These are phyloP conservation scores for Byssochlamys sp. DNA, from an alignment of 2,329 filamentous ascomycete species.

Conservation along the genomic window DNA sequence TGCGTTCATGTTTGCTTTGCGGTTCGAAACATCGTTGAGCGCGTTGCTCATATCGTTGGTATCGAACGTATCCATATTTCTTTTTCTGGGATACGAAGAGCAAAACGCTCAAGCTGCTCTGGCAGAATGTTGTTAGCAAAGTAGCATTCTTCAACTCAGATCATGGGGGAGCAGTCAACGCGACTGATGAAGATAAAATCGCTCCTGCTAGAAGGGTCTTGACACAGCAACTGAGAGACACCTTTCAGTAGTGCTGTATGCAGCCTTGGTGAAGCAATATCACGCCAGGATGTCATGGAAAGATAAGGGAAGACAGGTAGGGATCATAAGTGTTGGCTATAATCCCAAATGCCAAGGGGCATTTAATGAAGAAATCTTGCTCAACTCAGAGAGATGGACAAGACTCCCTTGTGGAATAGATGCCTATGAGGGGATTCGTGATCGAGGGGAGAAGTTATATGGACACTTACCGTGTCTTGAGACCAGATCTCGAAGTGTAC, in stretches of 20 bases:
- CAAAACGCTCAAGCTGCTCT: not conserved
- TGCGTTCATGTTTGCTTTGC: slow-evolving; percentile 14
- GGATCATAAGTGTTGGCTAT: not conserved
- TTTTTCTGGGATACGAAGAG: not conserved
- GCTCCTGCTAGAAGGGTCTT: not conserved
- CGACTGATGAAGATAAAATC: not conserved
- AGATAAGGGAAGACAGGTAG: not conserved
- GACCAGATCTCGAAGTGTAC: not conserved
- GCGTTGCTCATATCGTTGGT: slow-evolving; percentile 13
- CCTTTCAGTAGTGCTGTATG: no score
- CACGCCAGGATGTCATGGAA: not conserved
- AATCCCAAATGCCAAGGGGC: not conserved
- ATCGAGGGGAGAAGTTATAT: not conserved
- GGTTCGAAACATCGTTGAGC: slow-evolving; percentile 11
- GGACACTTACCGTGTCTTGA: not conserved
- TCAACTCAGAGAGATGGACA: not conserved
- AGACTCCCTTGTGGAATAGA: not conserved
- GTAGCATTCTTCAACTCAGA: not conserved
- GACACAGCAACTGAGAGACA: not conserved
- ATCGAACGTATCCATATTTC: slow-evolving; percentile 7
- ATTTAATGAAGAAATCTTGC: not conserved
- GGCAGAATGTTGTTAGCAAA: not conserved
- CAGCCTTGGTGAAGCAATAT: not conserved
- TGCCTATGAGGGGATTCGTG: not conserved
- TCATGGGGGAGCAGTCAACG: not conserved